A percentile compares a stretch with the other conserved stretches of the same genome.
phyloP scores from a whole-genome alignment of 208 protist genomes.

The Tritrichomonas musculus region DNA sequence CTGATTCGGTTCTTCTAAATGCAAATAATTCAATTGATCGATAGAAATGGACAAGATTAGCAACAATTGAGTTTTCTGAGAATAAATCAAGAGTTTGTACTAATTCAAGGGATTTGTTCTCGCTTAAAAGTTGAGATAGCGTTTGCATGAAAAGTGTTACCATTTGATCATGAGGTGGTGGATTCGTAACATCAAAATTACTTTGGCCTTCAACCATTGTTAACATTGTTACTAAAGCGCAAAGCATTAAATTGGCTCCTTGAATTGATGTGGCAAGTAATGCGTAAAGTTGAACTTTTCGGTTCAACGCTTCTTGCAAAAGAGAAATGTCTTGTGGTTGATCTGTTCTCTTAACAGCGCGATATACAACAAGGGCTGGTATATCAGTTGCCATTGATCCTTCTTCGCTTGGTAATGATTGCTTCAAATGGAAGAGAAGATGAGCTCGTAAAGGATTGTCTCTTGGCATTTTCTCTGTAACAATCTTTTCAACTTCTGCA shows the following conservation, averaged over 20 bases:
- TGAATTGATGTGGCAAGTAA: neutral
- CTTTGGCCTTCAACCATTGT: neutral
- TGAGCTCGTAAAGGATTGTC: neutral
- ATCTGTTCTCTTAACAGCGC: neutral
- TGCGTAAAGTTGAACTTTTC: neutral
- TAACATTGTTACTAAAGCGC: neutral
- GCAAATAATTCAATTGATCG: neutral
- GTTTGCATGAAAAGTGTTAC: neutral
- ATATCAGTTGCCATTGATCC: neutral
- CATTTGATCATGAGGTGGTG: neutral
- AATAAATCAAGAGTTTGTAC: neutral
- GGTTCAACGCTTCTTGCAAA: neutral
- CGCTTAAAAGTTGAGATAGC: neutral
- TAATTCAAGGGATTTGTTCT: neutral
- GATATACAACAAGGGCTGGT: neutral
- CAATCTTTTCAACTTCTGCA: neutral
- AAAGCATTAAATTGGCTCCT: neutral
- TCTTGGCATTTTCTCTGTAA: neutral
- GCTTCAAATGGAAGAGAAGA: neutral
- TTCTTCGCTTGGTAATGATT: slow-evolving; percentile 22
- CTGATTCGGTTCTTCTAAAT: neutral
- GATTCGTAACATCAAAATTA: neutral
- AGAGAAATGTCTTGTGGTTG: neutral
- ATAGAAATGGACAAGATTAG: neutral
- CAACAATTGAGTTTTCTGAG: neutral